These are phyloP conservation scores for Gossypium anomalum DNA, from an alignment of 345 rosid genomes.

Conservation along the genomic window DNA sequence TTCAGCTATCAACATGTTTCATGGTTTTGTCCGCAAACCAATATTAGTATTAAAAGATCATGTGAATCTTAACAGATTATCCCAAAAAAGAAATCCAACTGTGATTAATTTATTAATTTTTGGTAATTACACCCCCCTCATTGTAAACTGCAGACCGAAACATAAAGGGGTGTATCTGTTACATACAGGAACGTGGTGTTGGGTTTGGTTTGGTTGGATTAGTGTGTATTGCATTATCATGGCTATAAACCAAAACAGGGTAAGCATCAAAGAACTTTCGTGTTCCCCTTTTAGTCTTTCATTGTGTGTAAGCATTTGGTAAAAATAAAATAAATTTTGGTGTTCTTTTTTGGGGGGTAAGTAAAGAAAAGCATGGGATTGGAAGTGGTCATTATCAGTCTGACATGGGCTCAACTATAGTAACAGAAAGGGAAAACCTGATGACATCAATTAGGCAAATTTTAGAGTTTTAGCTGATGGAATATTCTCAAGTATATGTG, in stretches of 20 bases:
- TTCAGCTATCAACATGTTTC: background rate
- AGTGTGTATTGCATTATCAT: background rate
- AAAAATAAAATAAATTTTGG: background rate
- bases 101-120: background rate
- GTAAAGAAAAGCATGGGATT: background rate
- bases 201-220: background rate
- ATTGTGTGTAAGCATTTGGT: background rate
- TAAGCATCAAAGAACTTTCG: slow-evolving; percentile 2
- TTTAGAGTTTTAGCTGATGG: background rate
- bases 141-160: background rate
- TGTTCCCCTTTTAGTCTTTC: background rate
- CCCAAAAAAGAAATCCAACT: background rate
- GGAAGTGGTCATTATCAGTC: slow-evolving; percentile 11
- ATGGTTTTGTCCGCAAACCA: background rate
- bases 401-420: slow-evolving; percentile 12
- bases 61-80: background rate
- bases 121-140: background rate
- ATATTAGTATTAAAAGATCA: background rate
- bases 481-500: slow-evolving; percentile 19
- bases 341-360: background rate
- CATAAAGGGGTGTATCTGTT: background rate
- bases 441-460: background rate
- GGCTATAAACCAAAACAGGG: background rate
- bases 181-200: background rate
- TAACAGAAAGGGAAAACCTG: background rate